Evolutionary conservation across 2,329 filamentous ascomycete species (phyloP).

Genomic region (Cladophialophora immunda): DNA sequence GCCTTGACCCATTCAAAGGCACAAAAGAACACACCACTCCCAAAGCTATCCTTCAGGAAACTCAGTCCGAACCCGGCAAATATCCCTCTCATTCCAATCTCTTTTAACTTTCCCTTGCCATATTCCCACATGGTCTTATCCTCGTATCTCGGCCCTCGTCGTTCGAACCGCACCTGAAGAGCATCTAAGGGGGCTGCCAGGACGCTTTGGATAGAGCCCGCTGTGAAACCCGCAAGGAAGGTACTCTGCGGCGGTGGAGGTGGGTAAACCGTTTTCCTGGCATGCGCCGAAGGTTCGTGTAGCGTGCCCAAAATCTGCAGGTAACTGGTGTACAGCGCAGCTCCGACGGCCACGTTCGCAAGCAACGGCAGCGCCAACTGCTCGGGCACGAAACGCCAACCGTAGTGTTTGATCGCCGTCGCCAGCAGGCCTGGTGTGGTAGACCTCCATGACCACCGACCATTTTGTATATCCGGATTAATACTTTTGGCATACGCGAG

Average conservation of each 20-base stretch:
- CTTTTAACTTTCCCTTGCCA: conserved; percentile 63
- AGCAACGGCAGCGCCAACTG: conserved; percentile 70
- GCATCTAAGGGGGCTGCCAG: conserved; percentile 71
- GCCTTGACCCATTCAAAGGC: conserved; percentile 71
- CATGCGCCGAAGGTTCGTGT: conserved; percentile 65
- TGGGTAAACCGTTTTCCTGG: conserved; percentile 67
- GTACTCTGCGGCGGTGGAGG: conserved; percentile 63
- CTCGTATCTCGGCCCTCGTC: conserved; percentile 45
- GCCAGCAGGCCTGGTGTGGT: conserved; percentile 68
- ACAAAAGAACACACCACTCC: conserved; percentile 69
- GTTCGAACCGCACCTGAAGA: conserved; percentile 68
- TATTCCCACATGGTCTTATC: conserved; percentile 72
- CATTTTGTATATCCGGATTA: conserved; percentile 62
- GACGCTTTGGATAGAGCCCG: conserved; percentile 68
- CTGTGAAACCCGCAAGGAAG: conserved; percentile 67
- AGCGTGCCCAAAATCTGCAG: conserved; percentile 66
- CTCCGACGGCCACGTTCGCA: conserved; percentile 69
- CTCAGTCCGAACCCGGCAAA: conserved; percentile 70
- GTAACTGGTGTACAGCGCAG: conserved; percentile 70
- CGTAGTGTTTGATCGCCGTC: conserved; percentile 68
- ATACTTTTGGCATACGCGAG: conserved; percentile 71
- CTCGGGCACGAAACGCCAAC: conserved; percentile 71
- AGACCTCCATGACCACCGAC: conserved; percentile 64
- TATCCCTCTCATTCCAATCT: conserved; percentile 68
- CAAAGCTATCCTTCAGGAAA: conserved; percentile 67